Conservation (phyloP, 106 monocot genomes). For the Chionographis japonica region DNA sequence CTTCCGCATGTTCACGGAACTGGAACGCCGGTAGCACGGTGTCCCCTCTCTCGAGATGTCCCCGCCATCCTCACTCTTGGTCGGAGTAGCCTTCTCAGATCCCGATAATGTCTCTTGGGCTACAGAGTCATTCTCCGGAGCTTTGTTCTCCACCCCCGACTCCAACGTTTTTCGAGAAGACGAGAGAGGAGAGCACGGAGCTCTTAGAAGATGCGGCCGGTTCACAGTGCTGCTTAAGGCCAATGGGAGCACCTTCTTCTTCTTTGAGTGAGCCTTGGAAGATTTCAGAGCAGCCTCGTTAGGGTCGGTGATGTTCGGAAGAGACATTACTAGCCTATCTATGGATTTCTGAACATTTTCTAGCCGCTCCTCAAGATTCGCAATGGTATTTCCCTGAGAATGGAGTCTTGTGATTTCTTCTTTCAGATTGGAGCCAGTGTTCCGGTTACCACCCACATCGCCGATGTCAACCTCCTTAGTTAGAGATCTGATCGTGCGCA, state of each 20-base stretch:
- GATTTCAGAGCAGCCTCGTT: slow-evolving; percentile 33
- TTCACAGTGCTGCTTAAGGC: slow-evolving; percentile 41
- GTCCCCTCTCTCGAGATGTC: slow-evolving; percentile 76
- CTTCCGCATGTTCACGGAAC: slow-evolving; percentile 92
- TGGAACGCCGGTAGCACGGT: slow-evolving; percentile 62
- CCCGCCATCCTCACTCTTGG: slow-evolving; percentile 60
- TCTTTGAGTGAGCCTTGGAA: slow-evolving; percentile 41
- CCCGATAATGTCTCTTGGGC: slow-evolving; percentile 18
- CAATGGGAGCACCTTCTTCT: slow-evolving; percentile 61
- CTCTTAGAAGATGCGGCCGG: slow-evolving; percentile 47
- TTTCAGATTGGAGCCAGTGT: slow-evolving; percentile 59
- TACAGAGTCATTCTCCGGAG: slow-evolving; percentile 33
- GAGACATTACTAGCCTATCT: slow-evolving; percentile 79
- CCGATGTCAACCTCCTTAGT: slow-evolving; percentile 29
- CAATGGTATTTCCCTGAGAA: slow-evolving; percentile 73
- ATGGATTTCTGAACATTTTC: slow-evolving; percentile 94
- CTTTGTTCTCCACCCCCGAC: slow-evolving; percentile 60
- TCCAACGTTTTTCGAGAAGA: slow-evolving; percentile 41
- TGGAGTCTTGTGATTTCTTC: slow-evolving; percentile 87
- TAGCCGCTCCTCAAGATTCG: slow-evolving; percentile 70
- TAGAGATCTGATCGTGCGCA: slow-evolving; percentile 53
- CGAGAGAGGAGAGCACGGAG: slow-evolving; percentile 84
- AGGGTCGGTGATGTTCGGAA: slow-evolving; percentile 41
- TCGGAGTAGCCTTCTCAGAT: slow-evolving; percentile 55
- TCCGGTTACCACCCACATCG: slow-evolving; percentile 10